Evolutionary conservation across 2,329 filamentous ascomycete genomes (phyloP), one percentile per base, ranked within the genome.

Genomic region (Emmonsiellopsis sp.): DNA sequence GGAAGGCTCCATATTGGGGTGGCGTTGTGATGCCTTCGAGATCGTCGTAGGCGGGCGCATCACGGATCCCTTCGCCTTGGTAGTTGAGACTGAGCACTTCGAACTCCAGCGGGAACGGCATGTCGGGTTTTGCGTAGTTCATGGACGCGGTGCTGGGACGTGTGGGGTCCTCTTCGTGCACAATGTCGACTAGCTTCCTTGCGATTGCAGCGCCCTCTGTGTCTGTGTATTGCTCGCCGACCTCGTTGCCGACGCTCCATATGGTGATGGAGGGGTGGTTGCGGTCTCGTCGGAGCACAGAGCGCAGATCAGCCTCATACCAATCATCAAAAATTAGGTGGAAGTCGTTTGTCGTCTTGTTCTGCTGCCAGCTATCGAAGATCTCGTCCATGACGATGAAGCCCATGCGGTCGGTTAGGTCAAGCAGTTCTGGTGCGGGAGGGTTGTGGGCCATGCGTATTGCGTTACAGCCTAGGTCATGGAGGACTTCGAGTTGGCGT

Each of bases 221-320:
- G 39, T 65, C 63, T 5, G 61, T 64, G 13, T 60, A 57, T 62
- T 81, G 77, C 59, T 81, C 77, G 1, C 66, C 60, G 2, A 81
- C 69, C 61, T 81, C 78, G 60, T 82, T 82, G 2, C 79, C 78
- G 49, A 76, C 70, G 55, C 75, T 77, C 78, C 78, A 80, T 1
- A 68, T 67, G 32, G 78, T 66, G 21, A 81, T 65, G 1, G 77
- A 79, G 2, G 78, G 72, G 60, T 80, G 77, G 58, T 81, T 81
- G 14, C 77, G 68, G 61, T 81, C 78, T 6, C 78, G 73, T 4
- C 77, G 71, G n/a, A 81, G 58, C 53, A 80, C 76, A 1, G 72
- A 58, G 0, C 78, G 73, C 5, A 79, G 67, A 52, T 80, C 77
- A 0, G 76, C 66, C 64, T 81, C 77, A 55, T 75, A 68, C 78